A percentile compares a stretch with the other conserved stretches of the same genome.
Conservation (phyloP, 1,139 yeast genomes). For the Taiozyma sp. region DNA sequence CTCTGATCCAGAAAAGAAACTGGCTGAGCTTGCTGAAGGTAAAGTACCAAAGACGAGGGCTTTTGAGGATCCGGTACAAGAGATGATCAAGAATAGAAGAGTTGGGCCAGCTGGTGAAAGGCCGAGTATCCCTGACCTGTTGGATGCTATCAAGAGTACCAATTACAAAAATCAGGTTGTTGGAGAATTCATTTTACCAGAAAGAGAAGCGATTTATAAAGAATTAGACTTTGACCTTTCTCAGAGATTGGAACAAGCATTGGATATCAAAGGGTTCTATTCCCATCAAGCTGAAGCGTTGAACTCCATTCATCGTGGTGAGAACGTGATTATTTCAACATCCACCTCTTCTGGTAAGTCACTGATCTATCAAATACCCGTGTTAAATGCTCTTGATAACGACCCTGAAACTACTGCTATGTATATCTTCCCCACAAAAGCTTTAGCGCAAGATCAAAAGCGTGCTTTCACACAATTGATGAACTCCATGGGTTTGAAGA, state of each 20-base stretch:
- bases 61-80: slow-evolving; percentile 45
- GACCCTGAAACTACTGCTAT: slow-evolving; percentile 67
- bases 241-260: slow-evolving; percentile 42
- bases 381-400: slow-evolving; percentile 44
- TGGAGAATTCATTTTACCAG: slow-evolving; percentile 36
- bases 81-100: slow-evolving; percentile 34
- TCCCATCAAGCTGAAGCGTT: slow-evolving; percentile 81
- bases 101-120: slow-evolving; percentile 25
- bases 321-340: slow-evolving; percentile 81
- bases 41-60: slow-evolving; percentile 46
- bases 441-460: slow-evolving; percentile 94
- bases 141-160: slow-evolving; percentile 43
- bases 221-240: slow-evolving; percentile 36
- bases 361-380: slow-evolving; percentile 84
- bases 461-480: slow-evolving; percentile 67
- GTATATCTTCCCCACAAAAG: slow-evolving; percentile 93
- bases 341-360: slow-evolving; percentile 97
- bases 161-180: slow-evolving; percentile 62
- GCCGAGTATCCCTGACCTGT: slow-evolving; percentile 40
- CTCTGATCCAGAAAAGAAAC: slow-evolving; percentile 33
- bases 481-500: slow-evolving; percentile 35
- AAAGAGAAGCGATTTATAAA: slow-evolving; percentile 41
- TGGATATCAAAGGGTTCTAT: slow-evolving; percentile 53
- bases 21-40: slow-evolving; percentile 31
- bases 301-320: slow-evolving; percentile 44